These are phyloP conservation scores for Lepraria neglecta DNA, from an alignment of 495 filamentous ascomycete genomes.

Conservation along the genomic window DNA sequence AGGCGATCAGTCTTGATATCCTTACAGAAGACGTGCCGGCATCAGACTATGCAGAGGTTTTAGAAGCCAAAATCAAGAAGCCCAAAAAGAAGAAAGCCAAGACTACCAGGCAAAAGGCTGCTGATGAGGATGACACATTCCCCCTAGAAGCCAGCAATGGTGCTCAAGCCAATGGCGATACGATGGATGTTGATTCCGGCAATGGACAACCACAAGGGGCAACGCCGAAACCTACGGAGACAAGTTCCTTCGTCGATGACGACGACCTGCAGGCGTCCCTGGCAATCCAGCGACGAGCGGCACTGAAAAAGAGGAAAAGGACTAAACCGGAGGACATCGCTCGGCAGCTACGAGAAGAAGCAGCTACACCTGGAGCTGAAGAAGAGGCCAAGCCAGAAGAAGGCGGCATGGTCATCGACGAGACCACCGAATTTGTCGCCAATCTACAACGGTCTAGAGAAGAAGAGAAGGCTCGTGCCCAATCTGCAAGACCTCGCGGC, in stretches of 20 bases:
- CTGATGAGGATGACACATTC: constrained; percentile 71
- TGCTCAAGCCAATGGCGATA: constrained; percentile 38
- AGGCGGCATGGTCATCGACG: constrained; percentile 80
- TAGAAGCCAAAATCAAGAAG: constrained; percentile 83
- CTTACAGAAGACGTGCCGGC: constrained; percentile 55
- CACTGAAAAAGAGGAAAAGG: constrained; percentile 86
- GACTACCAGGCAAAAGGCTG: constrained; percentile 58
- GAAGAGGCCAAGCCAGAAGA: constrained; percentile 48
- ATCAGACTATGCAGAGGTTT: constrained; percentile 84
- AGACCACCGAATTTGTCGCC: constrained; percentile 90
- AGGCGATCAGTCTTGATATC: constrained; percentile 70
- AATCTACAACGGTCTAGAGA: constrained; percentile 62
- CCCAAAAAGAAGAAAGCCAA: constrained; percentile 89
- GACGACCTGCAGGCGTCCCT: constrained; percentile 86
- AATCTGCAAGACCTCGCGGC: constrained; percentile 23
- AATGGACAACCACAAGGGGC: constrained; percentile 28
- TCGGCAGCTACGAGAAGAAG: constrained; percentile 71
- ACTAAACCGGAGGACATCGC: constrained; percentile 79
- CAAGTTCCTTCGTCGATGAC: constrained; percentile 76
- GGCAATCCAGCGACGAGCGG: constrained; percentile 68
- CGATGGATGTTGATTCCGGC: constrained; percentile 73
- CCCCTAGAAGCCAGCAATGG: constrained; percentile 40
- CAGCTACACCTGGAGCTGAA: constrained; percentile 39
- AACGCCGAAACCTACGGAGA: constrained; percentile 32
- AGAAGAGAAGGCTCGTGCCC: constrained; percentile 39